Base-by-base conservation (phyloP, 371 early-diverging fungal species). In the Lichtheimia corymbifera region DNA sequence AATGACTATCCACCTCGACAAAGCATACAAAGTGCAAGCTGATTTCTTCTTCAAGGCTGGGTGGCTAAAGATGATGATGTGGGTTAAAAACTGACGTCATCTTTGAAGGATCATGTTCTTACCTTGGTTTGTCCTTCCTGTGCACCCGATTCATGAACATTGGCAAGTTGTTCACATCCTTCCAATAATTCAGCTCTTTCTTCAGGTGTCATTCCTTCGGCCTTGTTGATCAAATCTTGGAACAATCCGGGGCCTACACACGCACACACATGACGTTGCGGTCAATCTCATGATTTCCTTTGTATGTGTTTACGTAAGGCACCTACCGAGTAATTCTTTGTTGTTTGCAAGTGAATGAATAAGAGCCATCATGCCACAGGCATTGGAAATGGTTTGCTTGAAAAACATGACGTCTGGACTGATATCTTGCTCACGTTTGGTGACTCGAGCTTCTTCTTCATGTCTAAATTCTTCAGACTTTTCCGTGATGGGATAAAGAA, bases 381-480 rank as follows among this genome's bases (percentile, higher is more conserved):
- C 96, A 64, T 96, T 96, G 49, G 82, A 67, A 53, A 95, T 95
- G 11, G 94, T 94, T 72, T 96, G 95, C 17, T 79, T 82, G 58
- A 87, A 83, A 63, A 90, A 95, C 61, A 86, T 84, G 15, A 91
- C 63, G 14, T 86, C 68, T 43, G 78, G 76, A 45, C 78, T 79
- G 63, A 67, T 72, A 25, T 56, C 59, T 54, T 78, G 83, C 20
- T 84, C 85, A 14, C 72, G 53, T 51, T 68, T 59, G 24, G 66
- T 66, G 40, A 86, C 67, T 28, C 66, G 64, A 13, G 70, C 69
- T 61, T 75, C 74, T 64, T 90, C 83, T 51, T 72, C 69, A 50
- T 73, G 68, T 52, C 83, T 53, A 58, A 68, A 78, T n/a, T 66
- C 70, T 57, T 89, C 86, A 67, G 84, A 81, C 61, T 79, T 67